A percentile compares a stretch with the other conserved stretches of the same genome.
Conservation (phyloP, 345 rosid species). For the Citrus medica region DNA sequence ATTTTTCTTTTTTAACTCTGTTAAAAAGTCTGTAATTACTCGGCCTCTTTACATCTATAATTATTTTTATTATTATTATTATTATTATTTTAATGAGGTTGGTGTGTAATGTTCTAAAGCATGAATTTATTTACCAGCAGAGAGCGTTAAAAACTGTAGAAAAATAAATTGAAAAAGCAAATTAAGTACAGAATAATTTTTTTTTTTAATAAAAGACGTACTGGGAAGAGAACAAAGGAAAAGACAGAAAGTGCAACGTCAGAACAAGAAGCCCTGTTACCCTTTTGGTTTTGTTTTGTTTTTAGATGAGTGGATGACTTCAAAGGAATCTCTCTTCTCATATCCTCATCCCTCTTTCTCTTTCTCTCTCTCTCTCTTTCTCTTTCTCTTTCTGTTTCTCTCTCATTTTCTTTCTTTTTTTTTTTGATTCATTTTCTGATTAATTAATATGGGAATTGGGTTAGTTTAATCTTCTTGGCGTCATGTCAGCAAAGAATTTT, state of each 20-base stretch:
- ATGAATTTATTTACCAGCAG: not conserved
- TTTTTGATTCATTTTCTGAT: not conserved
- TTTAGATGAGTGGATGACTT: constrained; percentile 33
- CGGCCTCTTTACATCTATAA: not conserved
- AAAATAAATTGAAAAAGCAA: constrained; percentile 1
- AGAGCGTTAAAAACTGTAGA: not conserved
- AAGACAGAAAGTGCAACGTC: constrained; percentile 57
- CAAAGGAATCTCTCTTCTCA: constrained; percentile 23
- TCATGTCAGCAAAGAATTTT: constrained; percentile 1
- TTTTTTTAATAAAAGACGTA: not conserved
- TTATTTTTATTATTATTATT: no score
- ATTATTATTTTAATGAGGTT: no score
- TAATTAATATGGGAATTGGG: not conserved
- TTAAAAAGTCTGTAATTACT: constrained; percentile 31
- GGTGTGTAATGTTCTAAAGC: no score
- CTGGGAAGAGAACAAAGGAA: constrained; percentile 35
- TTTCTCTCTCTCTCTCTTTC: constrained; percentile 15
- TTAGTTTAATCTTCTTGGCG: not conserved
- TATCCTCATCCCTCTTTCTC: constrained; percentile 26
- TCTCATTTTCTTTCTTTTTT: constrained; percentile 5
- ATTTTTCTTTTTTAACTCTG: constrained; percentile 24
- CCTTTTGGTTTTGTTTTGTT: constrained; percentile 25
- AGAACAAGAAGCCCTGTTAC: constrained; percentile 21
- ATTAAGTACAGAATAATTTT: not conserved
- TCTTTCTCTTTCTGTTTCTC: constrained; percentile 9